phyloP scores from a whole-genome alignment of 306 rosid genomes.

The Cotoneaster glaucophyllus region DNA sequence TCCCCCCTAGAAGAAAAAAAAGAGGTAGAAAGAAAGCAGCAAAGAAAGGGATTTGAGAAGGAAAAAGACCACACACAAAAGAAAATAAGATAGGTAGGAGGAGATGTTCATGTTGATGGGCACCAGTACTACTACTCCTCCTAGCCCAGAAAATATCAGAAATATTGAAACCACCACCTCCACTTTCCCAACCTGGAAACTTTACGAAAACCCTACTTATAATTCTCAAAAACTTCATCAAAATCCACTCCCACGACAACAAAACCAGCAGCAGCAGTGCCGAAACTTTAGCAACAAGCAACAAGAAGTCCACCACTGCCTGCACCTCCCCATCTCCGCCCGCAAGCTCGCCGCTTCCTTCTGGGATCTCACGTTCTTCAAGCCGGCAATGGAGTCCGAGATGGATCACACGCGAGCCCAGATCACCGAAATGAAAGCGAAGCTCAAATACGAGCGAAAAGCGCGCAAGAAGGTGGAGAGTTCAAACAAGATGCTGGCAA shows the following conservation, averaged over 20 bases:
- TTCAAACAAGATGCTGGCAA: slow-evolving; percentile 27
- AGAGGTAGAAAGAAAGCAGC: slow-evolving; percentile 4
- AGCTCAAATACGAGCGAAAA: slow-evolving; percentile 38
- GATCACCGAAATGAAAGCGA: slow-evolving; percentile 32
- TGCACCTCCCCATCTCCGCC: slow-evolving; percentile 30
- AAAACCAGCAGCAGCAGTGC: slow-evolving; percentile 6
- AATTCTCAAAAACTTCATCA: slow-evolving; percentile 18
- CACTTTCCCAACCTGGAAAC: slow-evolving; percentile 48
- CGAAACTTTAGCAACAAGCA: slow-evolving; percentile 4
- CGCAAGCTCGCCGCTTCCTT: slow-evolving; percentile 38
- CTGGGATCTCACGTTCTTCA: slow-evolving; percentile 35
- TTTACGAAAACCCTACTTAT: slow-evolving; percentile 55
- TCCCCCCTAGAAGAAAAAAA: slow-evolving; percentile 12
- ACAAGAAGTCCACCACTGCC: slow-evolving; percentile 7
- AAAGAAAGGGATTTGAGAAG: background rate
- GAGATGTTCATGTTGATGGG: slow-evolving; percentile 38
- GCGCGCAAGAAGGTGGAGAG: slow-evolving; percentile 35
- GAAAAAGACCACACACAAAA: background rate
- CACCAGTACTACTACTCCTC: background rate
- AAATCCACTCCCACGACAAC: background rate
- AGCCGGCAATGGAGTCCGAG: slow-evolving; percentile 29
- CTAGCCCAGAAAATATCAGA: slow-evolving; percentile 22
- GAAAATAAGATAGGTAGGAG: slow-evolving; percentile 28
- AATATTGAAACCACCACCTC: slow-evolving; percentile 23
- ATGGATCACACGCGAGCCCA: slow-evolving; percentile 32